Conservation (phyloP, 768 basidiomycete species). For the Roridomyces roridus region DNA sequence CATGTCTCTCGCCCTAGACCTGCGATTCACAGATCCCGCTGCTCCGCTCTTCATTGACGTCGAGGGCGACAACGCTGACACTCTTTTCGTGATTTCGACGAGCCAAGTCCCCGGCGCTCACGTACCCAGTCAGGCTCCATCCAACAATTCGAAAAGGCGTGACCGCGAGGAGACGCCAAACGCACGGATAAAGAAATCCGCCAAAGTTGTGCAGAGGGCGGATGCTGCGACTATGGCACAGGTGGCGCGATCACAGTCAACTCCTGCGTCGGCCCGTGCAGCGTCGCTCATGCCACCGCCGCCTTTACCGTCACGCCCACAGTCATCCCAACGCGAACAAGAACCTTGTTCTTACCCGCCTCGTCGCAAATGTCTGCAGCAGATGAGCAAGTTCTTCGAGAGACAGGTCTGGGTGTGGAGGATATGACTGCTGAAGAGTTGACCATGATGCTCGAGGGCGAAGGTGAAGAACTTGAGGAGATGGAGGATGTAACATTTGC, state of each 20-base stretch:
- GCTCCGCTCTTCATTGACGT: constrained; percentile 81
- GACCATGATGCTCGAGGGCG: constrained; percentile 62
- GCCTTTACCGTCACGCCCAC: constrained; percentile 31
- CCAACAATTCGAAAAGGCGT: constrained; percentile 46
- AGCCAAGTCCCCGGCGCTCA: constrained; percentile 58
- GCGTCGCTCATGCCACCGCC: constrained; percentile 50
- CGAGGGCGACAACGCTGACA: constrained; percentile 68
- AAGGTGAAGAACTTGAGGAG: constrained; percentile 57
- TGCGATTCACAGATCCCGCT: constrained; percentile 78
- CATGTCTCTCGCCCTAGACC: constrained; percentile 64
- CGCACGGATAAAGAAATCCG: constrained; percentile 56
- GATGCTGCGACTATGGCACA: constrained; percentile 30
- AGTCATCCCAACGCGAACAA: constrained; percentile 8
- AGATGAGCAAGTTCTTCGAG: constrained; percentile 57
- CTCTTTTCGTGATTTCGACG: constrained; percentile 81
- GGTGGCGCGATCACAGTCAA: constrained; percentile 27
- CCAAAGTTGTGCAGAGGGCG: constrained; percentile 54
- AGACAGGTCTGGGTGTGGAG: constrained; percentile 72
- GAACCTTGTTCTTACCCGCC: constrained; percentile 46
- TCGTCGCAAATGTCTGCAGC: constrained; percentile 67
- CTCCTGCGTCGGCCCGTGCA: constrained; percentile 27
- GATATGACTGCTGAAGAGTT: constrained; percentile 69
- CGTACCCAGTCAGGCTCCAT: constrained; percentile 26
- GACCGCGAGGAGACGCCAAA: constrained; percentile 46
- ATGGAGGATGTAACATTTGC: constrained; percentile 43